These are phyloP conservation scores for Coemansia sp. DNA, from an alignment of 192 early-diverging fungal species.

Conservation along the genomic window DNA sequence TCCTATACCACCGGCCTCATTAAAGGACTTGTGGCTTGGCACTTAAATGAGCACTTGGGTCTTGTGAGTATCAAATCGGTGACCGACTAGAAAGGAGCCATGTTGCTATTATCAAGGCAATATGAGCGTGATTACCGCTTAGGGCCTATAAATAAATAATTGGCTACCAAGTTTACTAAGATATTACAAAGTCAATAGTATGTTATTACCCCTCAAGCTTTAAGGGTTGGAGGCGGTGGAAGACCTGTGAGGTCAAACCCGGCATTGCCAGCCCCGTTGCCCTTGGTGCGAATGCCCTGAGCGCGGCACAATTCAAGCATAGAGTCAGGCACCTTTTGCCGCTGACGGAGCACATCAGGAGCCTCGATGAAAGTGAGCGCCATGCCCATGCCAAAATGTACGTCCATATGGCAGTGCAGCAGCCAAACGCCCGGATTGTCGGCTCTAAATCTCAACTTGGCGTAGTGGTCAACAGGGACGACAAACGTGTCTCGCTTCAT, in stretches of 20 bases:
- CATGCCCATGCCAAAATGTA: constrained; percentile 67
- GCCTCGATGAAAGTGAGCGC: constrained; percentile 71
- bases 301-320: constrained; percentile 62
- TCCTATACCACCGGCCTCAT: not conserved
- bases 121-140: no score
- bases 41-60: no score
- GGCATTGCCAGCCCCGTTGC: constrained; percentile 75
- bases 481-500: constrained; percentile 73
- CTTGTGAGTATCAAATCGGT: no score
- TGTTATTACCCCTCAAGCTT: not conserved
- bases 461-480: constrained; percentile 61
- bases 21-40: not conserved
- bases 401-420: constrained; percentile 77
- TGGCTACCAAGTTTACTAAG: not conserved
- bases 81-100: no score
- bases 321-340: constrained; percentile 45
- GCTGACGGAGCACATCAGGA: constrained; percentile 61
- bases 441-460: constrained; percentile 70
- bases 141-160: not conserved
- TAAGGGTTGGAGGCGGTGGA: constrained; percentile 31
- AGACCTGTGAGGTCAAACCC: constrained; percentile 66
- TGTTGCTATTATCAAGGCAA: no score
- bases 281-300: constrained; percentile 58
- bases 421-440: constrained; percentile 83
- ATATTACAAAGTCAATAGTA: no score